Evolutionary conservation across 2,329 filamentous ascomycete species (phyloP).

Genomic region (Dichotomopilus funicola): DNA sequence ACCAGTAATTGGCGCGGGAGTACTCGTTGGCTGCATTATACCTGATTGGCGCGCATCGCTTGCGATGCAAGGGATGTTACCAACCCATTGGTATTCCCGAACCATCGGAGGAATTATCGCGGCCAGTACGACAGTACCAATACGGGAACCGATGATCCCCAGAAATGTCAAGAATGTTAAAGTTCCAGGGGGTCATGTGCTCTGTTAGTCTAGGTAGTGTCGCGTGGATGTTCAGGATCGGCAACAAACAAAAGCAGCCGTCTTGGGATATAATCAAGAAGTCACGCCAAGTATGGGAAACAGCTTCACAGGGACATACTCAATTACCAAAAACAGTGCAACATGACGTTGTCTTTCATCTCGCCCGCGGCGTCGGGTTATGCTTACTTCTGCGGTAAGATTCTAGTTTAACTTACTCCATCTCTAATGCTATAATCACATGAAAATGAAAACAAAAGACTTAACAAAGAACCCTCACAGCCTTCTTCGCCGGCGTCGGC

Average conservation of each 20-base stretch:
- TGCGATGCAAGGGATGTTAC: background rate
- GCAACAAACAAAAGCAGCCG: background rate
- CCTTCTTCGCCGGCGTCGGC: background rate
- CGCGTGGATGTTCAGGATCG: background rate
- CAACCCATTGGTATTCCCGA: background rate
- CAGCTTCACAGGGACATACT: background rate
- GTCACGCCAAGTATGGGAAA: background rate
- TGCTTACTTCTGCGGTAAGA: background rate
- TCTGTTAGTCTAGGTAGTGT: background rate
- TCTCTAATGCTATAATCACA: background rate
- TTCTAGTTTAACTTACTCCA: background rate
- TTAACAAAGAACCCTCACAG: background rate
- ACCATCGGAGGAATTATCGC: background rate
- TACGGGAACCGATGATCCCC: background rate
- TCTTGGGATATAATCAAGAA: background rate
- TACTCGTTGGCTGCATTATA: background rate
- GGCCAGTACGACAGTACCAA: background rate
- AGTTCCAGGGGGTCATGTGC: background rate
- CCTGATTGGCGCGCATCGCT: background rate
- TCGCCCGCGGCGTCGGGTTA: background rate
- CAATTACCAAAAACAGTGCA: background rate
- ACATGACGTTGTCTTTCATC: background rate
- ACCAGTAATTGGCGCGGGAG: background rate
- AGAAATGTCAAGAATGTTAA: background rate
- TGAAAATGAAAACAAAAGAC: background rate